Evolutionary conservation across 257 asterid genomes (phyloP), one percentile per base, ranked within the genome.

Genomic region (Gardenia jasminoides): DNA sequence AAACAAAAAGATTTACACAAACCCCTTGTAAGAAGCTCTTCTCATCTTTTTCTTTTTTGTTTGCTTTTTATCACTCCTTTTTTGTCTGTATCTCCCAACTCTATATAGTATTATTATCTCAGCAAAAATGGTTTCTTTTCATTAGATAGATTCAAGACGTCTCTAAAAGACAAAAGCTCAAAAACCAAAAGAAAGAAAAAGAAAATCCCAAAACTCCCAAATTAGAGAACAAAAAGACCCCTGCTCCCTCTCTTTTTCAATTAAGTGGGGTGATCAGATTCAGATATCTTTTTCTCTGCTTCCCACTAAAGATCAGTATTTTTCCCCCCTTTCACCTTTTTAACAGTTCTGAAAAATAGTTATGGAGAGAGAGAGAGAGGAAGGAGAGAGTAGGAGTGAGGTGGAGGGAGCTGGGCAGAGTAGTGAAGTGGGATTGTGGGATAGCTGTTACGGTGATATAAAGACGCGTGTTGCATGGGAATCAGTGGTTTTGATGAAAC

Each of bases 381-480:
- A 7, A 66, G 36, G 54, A 26, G 0, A 30, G 69, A 44, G 17
- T 30, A 16, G 16, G 4, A 16, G 30, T 47, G 62, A 50, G 73
- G 50, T 52, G 30, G 50, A 67, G 80, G 30, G 43, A 30, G 70
- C 30, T 64, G 62, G n/a, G 47, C 12, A 24, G 36, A 26, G 10
- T 13, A 20, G 26, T 22, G 69, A 13, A 54, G 52, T 8, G 74
- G 30, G 30, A 56, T 54, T 54, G 26, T 56, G 19, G 65, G 64
- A 52, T 67, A 58, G 77, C 70, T 74, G 79, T 80, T 61, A n/a
- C n/a, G 71, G 83, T 20, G 65, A 52, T 74, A 50, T 56, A 66
- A 66, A 64, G 80, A 61, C 79, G 82, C 75, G 78, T 80, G 79
- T 58, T 82, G 87, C 90, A 85, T 85, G 85, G 64, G 72, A 86